phyloP scores from a whole-genome alignment of 768 basidiomycete genomes.

The Tylopilus subfusipes region DNA sequence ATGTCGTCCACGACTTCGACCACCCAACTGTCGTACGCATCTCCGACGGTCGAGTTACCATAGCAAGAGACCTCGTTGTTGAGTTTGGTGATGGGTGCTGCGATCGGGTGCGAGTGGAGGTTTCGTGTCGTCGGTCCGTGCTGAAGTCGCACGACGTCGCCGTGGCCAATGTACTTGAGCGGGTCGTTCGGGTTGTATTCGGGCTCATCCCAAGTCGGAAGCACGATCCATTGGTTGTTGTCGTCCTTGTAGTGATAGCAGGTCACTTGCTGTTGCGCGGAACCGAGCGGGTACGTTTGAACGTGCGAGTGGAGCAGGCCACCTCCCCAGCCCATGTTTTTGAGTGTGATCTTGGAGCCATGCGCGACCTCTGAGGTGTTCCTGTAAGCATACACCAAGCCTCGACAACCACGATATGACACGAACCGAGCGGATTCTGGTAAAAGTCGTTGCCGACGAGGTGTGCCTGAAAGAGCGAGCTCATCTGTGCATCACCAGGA shows the following conservation, averaged over 20 bases:
- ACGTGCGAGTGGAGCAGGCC: slow-evolving; percentile 95
- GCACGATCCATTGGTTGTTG: slow-evolving; percentile 88
- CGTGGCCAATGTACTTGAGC: slow-evolving; percentile 69
- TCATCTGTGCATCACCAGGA: slow-evolving; percentile 98
- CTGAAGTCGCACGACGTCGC: slow-evolving; percentile 75
- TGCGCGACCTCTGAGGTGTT: slow-evolving; percentile 67
- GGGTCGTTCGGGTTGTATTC: slow-evolving; percentile 60
- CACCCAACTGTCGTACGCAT: slow-evolving; percentile 85
- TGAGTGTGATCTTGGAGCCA: slow-evolving; percentile 88
- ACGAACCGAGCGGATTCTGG: slow-evolving; percentile 80
- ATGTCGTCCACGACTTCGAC: slow-evolving; percentile 94
- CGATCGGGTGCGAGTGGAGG: slow-evolving; percentile 85
- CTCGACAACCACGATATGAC: not conserved
- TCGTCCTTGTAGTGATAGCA: slow-evolving; percentile 99
- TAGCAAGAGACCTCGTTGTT: slow-evolving; percentile 93
- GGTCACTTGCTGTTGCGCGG: slow-evolving; percentile 92
- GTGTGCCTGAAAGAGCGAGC: slow-evolving; percentile 96
- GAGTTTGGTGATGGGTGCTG: slow-evolving; percentile 85
- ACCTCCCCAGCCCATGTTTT: slow-evolving; percentile 98
- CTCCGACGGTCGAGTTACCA: slow-evolving; percentile 86
- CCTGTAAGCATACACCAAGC: not conserved
- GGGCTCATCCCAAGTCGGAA: slow-evolving; percentile 78
- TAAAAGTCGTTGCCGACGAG: slow-evolving; percentile 91
- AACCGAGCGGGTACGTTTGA: slow-evolving; percentile 92
- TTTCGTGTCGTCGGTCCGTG: slow-evolving; percentile 85